Conservation (phyloP, 345 rosid species). For the Lagerstroemia speciosa region DNA sequence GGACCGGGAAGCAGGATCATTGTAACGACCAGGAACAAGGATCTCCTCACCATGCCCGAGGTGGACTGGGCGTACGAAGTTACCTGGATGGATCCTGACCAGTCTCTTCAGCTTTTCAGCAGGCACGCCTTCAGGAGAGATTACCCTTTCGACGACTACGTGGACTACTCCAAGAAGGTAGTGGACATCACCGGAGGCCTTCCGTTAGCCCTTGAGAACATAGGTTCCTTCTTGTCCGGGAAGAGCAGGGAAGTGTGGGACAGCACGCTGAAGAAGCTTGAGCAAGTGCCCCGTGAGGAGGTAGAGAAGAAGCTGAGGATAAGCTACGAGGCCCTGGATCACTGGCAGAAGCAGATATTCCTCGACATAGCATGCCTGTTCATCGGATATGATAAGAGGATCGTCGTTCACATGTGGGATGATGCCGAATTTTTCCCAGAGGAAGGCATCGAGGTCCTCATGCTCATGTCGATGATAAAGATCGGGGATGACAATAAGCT, state of each 20-base stretch:
- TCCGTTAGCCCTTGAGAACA: slow-evolving; percentile 17
- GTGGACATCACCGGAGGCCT: slow-evolving; percentile 17
- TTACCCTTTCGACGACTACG: slow-evolving; percentile 11
- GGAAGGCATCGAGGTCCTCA: slow-evolving; percentile 17
- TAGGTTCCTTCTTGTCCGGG: slow-evolving; percentile 14
- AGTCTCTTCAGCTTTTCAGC: slow-evolving; percentile 18
- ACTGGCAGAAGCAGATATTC: slow-evolving; percentile 20
- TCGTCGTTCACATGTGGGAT: slow-evolving; percentile 17
- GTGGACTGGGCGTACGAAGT: slow-evolving; percentile 16
- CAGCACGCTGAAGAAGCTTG: slow-evolving; percentile 15
- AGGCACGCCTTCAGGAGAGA: slow-evolving; percentile 17
- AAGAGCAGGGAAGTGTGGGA: slow-evolving; percentile 16
- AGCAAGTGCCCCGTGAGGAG: slow-evolving; percentile 13
- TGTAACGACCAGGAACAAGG: slow-evolving; percentile 15
- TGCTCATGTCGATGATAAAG: slow-evolving; percentile 15
- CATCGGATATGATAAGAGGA: slow-evolving; percentile 16
- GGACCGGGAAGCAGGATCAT: slow-evolving; percentile 19
- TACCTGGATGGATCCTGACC: slow-evolving; percentile 9
- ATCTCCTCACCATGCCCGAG: slow-evolving; percentile 11
- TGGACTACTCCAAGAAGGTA: slow-evolving; percentile 12
- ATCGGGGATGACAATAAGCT: slow-evolving; percentile 17
- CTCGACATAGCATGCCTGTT: slow-evolving; percentile 18
- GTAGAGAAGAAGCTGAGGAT: slow-evolving; percentile 16
- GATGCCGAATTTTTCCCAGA: slow-evolving; percentile 13
- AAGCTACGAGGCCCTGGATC: slow-evolving; percentile 18